Percentiles rank a stretch among this genome's conserved stretches.
Conservation (phyloP, 83 land plant genomes). For the Isoetes engelmannii region DNA sequence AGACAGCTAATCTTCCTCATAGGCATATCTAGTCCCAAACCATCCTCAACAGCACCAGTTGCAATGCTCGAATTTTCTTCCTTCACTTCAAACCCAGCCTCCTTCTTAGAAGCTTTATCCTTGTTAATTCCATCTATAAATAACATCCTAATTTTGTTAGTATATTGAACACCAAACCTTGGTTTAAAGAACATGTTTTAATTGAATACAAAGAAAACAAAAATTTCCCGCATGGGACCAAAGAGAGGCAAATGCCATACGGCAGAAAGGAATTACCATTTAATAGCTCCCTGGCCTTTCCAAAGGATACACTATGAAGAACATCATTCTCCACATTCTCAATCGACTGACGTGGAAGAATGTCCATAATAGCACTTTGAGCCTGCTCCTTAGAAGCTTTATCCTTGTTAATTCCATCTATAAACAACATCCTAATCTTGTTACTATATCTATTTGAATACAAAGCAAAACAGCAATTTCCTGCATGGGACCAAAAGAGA, state of each 20-base stretch:
- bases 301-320: background rate
- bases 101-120: background rate
- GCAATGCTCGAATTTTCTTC: slow-evolving; percentile 3
- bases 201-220: background rate
- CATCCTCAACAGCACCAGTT: slow-evolving; percentile 15
- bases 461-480: too few relatives aligned
- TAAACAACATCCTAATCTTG: background rate
- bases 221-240: too few relatives aligned
- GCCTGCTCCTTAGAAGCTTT: background rate
- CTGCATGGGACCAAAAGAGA: too few relatives aligned
- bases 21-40: slow-evolving; percentile 33
- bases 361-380: background rate
- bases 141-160: background rate
- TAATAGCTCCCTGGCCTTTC: background rate
- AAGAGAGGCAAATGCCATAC: too few relatives aligned
- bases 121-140: background rate
- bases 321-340: background rate
- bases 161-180: background rate
- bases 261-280: too few relatives aligned
- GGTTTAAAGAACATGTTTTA: background rate
- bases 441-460: slow-evolving; percentile 13
- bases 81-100: background rate
- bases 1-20: slow-evolving; percentile 25
- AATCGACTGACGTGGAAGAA: background rate
- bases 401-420: background rate